Percentiles rank a stretch among this genome's conserved stretches.
Conservation (phyloP, 257 asterid species). For the Solanum lycopersicoides region DNA sequence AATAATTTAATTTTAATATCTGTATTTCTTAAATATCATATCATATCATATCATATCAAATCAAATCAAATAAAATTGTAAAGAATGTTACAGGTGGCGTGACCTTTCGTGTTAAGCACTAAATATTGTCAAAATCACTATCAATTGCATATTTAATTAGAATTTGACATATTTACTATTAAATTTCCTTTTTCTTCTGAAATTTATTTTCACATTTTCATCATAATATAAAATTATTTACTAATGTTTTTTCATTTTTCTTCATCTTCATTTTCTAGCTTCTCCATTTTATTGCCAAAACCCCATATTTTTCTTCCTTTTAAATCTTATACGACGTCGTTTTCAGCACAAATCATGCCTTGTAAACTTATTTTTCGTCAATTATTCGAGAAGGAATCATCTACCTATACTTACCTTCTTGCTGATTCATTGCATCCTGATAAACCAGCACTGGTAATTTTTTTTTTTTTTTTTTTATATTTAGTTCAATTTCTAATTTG, state of each 20-base stretch:
- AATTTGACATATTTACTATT: background rate
- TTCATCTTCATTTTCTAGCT: background rate
- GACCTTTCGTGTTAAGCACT: background rate
- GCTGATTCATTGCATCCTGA: constrained; percentile 91
- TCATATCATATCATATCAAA: too few species aligned
- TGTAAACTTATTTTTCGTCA: constrained; percentile 68
- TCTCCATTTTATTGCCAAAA: background rate
- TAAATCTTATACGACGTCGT: constrained; percentile 47
- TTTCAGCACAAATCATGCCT: constrained; percentile 4
- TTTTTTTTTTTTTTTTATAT: too few species aligned
- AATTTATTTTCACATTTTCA: background rate
- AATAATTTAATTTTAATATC: too few species aligned
- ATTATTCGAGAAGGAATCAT: constrained; percentile 91
- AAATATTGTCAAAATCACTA: background rate
- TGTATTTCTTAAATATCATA: too few species aligned
- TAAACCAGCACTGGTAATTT: constrained; percentile 77
- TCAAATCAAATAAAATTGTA: too few species aligned
- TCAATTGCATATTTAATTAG: background rate
- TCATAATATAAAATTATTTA: too few species aligned
- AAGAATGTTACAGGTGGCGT: background rate
- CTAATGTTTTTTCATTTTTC: background rate
- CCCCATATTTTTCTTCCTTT: background rate
- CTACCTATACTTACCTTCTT: constrained; percentile 85
- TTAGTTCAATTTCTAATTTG: background rate
- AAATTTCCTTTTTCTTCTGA: background rate